These are phyloP conservation scores for Gossypium rotundifolium DNA, from an alignment of 345 rosid species.

Conservation along the genomic window DNA sequence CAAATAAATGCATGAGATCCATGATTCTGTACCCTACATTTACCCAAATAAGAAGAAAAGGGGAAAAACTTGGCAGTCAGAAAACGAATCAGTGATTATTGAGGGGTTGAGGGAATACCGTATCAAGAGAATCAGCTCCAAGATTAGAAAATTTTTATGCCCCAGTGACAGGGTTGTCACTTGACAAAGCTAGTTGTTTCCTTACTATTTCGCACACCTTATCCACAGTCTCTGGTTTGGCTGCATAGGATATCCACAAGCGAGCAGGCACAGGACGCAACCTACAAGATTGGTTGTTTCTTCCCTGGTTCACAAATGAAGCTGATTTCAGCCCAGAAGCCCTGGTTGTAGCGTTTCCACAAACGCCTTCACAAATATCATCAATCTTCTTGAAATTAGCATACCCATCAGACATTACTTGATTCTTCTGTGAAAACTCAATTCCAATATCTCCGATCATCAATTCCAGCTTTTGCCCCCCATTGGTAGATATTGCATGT, in stretches of 20 bases:
- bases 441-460: no score
- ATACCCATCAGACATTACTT: no score
- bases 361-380: no score
- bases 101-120: conserved; percentile 20
- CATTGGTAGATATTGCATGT: no score
- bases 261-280: conserved; percentile 32
- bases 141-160: conserved; percentile 52
- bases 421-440: no score
- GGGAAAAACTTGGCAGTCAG: no score
- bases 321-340: conserved; percentile 23
- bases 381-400: no score
- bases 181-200: conserved; percentile 49
- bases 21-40: no score
- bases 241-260: conserved; percentile 53
- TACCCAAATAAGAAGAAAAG: no score
- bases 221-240: conserved; percentile 44
- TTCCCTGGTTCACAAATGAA: conserved; percentile 31
- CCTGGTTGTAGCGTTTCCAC: conserved; percentile 15
- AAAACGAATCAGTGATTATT: no score
- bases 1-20: no score
- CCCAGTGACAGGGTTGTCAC: conserved; percentile 31
- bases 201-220: conserved; percentile 54
- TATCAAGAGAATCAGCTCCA: conserved; percentile 80
- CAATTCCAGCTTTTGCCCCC: no score
- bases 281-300: conserved; percentile 30